Evolutionary conservation across 192 early-diverging fungal genomes (phyloP), one percentile per base, ranked within the genome.

Genomic region (Geosiphon pyriformis): DNA sequence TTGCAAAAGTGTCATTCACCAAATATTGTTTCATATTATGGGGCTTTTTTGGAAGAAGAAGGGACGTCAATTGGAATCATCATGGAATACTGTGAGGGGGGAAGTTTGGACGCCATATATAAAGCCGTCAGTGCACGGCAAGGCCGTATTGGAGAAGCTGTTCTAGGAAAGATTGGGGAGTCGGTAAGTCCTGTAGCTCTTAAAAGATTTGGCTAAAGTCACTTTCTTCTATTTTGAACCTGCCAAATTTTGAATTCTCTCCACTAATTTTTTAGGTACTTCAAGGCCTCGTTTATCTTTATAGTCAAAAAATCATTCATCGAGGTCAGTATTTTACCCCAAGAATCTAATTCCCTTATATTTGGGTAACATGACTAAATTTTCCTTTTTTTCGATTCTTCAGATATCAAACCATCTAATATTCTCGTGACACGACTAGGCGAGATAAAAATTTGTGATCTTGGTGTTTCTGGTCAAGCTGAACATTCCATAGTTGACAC

Each of bases 371-470:
- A 23, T 54, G n/a, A 47, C n/a, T 35, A 37, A 22, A 60, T 48
- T 58, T 11, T 4, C 0, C 6, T 65, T 18, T 59, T 35, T 65
- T 70, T 29, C 32, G 18, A 52, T 60, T 3, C 17, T 33, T 3
- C 50, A 94, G 98, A 99, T 69, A 85, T 99, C 72, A 99, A 99
- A 77, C 98, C 98, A 8, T 95, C 93, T 30, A 99, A 99, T 74
- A 95, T 99, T 65, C 73, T 99, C 54, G 81, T 98, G 7, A 94
- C 96, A 29, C 83, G 85, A 49, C 74, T 78, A 4, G 97, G 97
- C 18, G 82, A 92, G 66, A 89, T 99, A 69, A 99, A 99, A 70
- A 83, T 99, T 29, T 95, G 92, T 57, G 96, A 99, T 75, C 96
- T 99, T 79, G 96, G 96, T 29, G 98, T 99, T 4, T 92, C 89